Percentiles rank a stretch among this genome's conserved stretches.
These are phyloP conservation scores for Pythium coloratum DNA, from an alignment of 352 stramenopile species.

Conservation along the genomic window DNA sequence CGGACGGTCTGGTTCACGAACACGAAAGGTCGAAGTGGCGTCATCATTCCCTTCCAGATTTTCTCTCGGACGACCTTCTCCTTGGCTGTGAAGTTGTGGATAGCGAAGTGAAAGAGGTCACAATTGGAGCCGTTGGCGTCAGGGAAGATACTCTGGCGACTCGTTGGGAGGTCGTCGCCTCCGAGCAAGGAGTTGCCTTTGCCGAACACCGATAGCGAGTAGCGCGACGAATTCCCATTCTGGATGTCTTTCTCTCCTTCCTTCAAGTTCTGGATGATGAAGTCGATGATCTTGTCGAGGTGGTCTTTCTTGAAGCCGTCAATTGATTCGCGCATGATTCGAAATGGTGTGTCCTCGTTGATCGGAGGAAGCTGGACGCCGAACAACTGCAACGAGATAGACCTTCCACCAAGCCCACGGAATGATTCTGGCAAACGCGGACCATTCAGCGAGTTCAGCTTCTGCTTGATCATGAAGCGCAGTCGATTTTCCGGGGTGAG, in stretches of 20 bases:
- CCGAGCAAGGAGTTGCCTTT: not conserved
- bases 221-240: not conserved
- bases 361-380: constrained; percentile 56
- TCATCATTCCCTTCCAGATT: constrained; percentile 33
- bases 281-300: constrained; percentile 56
- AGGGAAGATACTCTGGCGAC: constrained; percentile 32
- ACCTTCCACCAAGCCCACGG: constrained; percentile 54
- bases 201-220: too few species aligned
- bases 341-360: constrained; percentile 66
- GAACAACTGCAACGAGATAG: constrained; percentile 50
- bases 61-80: not conserved
- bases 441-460: constrained; percentile 54
- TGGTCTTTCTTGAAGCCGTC: constrained; percentile 54
- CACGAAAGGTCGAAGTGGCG: constrained; percentile 47
- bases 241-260: constrained; percentile 3
- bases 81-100: constrained; percentile 41
- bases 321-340: constrained; percentile 52
- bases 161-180: not conserved
- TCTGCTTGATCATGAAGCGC: constrained; percentile 48
- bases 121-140: constrained; percentile 50
- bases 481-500: constrained; percentile 36
- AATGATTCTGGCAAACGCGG: constrained; percentile 56
- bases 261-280: constrained; percentile 41
- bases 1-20: constrained; percentile 30
- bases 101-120: constrained; percentile 73